Base-by-base conservation (phyloP, 2,329 filamentous ascomycete species). In the Verticillium klebahnii region DNA sequence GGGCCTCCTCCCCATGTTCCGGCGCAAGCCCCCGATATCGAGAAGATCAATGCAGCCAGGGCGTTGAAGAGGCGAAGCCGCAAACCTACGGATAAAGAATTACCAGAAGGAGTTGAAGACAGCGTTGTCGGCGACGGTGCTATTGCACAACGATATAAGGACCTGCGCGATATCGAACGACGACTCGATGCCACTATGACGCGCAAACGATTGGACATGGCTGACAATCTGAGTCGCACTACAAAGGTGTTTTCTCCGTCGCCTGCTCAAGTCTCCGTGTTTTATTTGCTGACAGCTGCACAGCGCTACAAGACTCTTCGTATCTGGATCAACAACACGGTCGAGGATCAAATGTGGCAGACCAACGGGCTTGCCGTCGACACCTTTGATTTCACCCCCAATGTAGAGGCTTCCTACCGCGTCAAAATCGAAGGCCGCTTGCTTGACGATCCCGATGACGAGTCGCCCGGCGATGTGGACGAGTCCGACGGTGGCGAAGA, bases 331-430 rank as follows among this genome's bases (percentile, higher is more conserved):
- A 93, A 88, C 70, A 99, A 99, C 76, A 97, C 93, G 1, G 92
- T 89, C 37, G 92, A 97, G 74, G 92, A 95, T 71, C 95, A 99
- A 77, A 89, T 90, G 36, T 98, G 95, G 95, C 95, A 99, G 77
- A 84, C 82, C 45, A 85, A 82, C 68, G 81, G 80, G 50, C 80
- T 89, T 63, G 88, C 89, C 64, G 84, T 89, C 12, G 89, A 94
- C 72, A 86, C 85, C 39, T 95, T 95, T 67, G 93, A 96, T 71
- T 93, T 96, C 70, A 88, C 87, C 60, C 87, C 88, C 59, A 92
- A 87, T 65, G 83, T 85, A 67, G 89, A 93, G 68, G 90, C 92
- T 2, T 90, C 89, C 12, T 99, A 93, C 74, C 87, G 89, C 62
- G 92, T 99, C 67, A 96, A 93, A 78, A 94, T 99, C 65, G 92